Base-by-base conservation (phyloP, 192 early-diverging fungal genomes). In the Spizellomyces sp. region DNA sequence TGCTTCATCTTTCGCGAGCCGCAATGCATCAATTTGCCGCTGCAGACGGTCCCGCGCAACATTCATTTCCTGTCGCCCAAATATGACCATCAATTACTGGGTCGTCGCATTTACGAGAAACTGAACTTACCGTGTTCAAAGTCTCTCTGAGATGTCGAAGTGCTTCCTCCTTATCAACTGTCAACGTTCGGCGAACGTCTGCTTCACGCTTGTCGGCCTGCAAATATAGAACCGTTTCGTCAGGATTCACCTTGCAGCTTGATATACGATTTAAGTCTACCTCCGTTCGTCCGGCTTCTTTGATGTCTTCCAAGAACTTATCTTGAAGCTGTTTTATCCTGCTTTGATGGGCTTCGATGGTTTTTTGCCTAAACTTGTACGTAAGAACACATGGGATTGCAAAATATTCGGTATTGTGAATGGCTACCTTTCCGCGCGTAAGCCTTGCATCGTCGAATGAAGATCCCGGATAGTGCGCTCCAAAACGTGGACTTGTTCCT, bases 331-430 rank as follows among this genome's bases (percentile, higher is more conserved):
- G 84, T 58, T 79, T 75, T 22, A 85, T 71, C 4, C 84, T 62
- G 47, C 71, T 77, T 69, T 85, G 84, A 65, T 85, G 84, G 5
- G 84, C 84, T 65, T 85, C 84, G 45, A 85, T 78, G 6, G 81
- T 85, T 58, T 76, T 77, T 22, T 73, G 69, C 27, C 75, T 68
- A 36, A 58, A 4, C 54, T 4, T 12, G 4, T 17, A 6, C 0
- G 44, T 65, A 55, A n/a, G 54, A 55, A n/a, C 2, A 55, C 15
- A n/a, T 2, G 1, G 2, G 15, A n/a, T n/a, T 2, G 27, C n/a
- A 36, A 36, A 36, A 36, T 3, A 36, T 36, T 36, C 3, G n/a
- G 42, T 36, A 36, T 36, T n/a, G 36, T 48, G 43, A 36, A 52
- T 4, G 4, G 50, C 27, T 42, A 65, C 64, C 73, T 48, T 21